These are phyloP conservation scores for Gastrodia elata DNA, from an alignment of 106 monocot species.

Conservation along the genomic window DNA sequence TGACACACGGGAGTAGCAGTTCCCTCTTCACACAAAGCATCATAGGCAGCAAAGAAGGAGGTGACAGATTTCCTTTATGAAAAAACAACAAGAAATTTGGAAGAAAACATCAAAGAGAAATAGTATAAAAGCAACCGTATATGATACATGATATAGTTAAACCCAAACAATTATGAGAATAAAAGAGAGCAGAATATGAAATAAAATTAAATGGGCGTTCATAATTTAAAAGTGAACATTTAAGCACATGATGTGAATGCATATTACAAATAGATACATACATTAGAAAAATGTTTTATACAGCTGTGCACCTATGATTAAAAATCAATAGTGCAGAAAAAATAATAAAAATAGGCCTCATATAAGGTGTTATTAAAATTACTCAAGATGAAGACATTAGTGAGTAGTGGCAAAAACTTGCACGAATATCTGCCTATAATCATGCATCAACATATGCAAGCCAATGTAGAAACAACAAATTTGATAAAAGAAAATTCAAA, in stretches of 20 bases:
- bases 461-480: not conserved
- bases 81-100: not conserved
- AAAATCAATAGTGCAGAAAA: not conserved
- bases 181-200: not conserved
- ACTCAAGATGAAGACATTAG: not conserved
- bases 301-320: not conserved
- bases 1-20: constrained; percentile 84
- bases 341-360: not conserved
- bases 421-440: not conserved
- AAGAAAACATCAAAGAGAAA: not conserved
- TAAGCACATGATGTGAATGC: not conserved
- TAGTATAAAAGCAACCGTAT: not conserved
- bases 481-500: too few species aligned
- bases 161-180: not conserved
- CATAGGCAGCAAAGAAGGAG: constrained; percentile 93
- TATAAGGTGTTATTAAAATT: not conserved
- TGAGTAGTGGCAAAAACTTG: not conserved
- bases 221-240: not conserved
- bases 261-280: not conserved
- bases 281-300: not conserved
- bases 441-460: not conserved
- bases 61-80: constrained; percentile 74
- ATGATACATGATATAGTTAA: not conserved
- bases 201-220: not conserved
- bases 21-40: constrained; percentile 98